Evolutionary conservation across 2,329 filamentous ascomycete species (phyloP), one percentile per base, ranked within the genome.

Genomic region (Pseudogymnoascus sp.): DNA sequence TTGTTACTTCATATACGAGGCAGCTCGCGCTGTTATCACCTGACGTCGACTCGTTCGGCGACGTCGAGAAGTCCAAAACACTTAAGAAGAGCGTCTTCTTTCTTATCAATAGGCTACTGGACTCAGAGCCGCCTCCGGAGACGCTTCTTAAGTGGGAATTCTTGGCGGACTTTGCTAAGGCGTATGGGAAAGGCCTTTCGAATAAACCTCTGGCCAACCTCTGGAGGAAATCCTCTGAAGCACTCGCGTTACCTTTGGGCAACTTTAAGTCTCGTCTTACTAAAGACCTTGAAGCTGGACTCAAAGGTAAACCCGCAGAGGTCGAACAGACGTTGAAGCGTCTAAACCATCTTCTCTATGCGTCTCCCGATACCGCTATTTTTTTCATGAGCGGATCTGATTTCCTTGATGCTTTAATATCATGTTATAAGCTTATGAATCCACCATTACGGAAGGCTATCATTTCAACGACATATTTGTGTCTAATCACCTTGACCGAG

Each of bases 361-460:
- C 78, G 5, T 90, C 87, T 4, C 78, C 84, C 0, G 77, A 80
- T 18, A 77, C 80, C 0, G 83, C 82, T 18, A 76, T 78, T 1
- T 79, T 90, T 67, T 87, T 96, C 69, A 83, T 96, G 68, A 89
- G 89, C 0, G 93, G 93, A 0, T 92, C 89, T 60, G 93, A 97
- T 75, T 93, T 95, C 68, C 75, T 96, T 18, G 93, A 97, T 72
- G 85, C 88, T 0, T 80, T 96, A 11, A 79, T 85, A 38, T 77
- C 78, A 59, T 86, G 86, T 65, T 93, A 88, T 74, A 81, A 78
- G 59, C 81, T 87, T 63, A 86, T 84, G 73, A 84, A 87, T 63
- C 81, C 83, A 16, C 80, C 81, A 0, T 69, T 92, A 45, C 84
- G 87, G 63, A 88, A 84, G 66, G 81, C 83, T 14, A 82, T 96